A percentile compares a stretch with the other conserved stretches of the same genome.
Evolutionary conservation across 352 stramenopile species (phyloP).

Genomic region (Globisporangium recalcitrans): DNA sequence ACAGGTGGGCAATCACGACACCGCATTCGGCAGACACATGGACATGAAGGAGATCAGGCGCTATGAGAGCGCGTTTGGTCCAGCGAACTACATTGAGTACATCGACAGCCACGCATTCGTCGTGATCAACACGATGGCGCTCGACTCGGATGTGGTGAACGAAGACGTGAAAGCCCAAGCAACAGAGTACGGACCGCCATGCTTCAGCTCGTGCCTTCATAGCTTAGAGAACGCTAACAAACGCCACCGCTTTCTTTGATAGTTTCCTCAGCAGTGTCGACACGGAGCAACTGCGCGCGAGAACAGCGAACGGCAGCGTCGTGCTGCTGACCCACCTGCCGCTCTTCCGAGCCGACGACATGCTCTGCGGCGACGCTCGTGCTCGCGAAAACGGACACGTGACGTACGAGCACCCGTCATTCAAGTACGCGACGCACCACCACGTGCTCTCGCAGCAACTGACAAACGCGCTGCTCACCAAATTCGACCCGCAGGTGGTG

Average conservation of each 20-base stretch:
- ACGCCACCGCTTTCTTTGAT: neutral
- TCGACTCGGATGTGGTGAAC: constrained; percentile 51
- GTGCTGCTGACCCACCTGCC: constrained; percentile 63
- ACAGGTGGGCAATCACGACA: constrained; percentile 75
- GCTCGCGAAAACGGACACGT: constrained; percentile 51
- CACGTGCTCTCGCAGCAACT: constrained; percentile 63
- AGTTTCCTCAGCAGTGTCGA: constrained; percentile 49
- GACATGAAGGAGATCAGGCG: constrained; percentile 32
- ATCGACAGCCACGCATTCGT: constrained; percentile 55
- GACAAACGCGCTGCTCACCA: constrained; percentile 44
- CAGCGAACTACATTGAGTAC: constrained; percentile 44
- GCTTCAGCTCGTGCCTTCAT: neutral
- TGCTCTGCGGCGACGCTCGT: constrained; percentile 47
- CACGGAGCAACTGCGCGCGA: constrained; percentile 19
- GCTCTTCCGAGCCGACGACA: constrained; percentile 50
- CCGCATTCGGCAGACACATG: constrained; percentile 56
- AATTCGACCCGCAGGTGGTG: constrained; percentile 42
- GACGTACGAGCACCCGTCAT: constrained; percentile 73
- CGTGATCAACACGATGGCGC: constrained; percentile 72
- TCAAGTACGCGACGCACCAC: constrained; percentile 54
- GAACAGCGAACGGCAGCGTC: constrained; percentile 24
- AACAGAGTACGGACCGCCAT: constrained; percentile 32
- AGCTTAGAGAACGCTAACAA: neutral
- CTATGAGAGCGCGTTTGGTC: constrained; percentile 56
- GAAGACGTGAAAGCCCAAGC: constrained; percentile 46